These are phyloP conservation scores for Ogataea glucozyma DNA, from an alignment of 805 yeast species.

Conservation along the genomic window DNA sequence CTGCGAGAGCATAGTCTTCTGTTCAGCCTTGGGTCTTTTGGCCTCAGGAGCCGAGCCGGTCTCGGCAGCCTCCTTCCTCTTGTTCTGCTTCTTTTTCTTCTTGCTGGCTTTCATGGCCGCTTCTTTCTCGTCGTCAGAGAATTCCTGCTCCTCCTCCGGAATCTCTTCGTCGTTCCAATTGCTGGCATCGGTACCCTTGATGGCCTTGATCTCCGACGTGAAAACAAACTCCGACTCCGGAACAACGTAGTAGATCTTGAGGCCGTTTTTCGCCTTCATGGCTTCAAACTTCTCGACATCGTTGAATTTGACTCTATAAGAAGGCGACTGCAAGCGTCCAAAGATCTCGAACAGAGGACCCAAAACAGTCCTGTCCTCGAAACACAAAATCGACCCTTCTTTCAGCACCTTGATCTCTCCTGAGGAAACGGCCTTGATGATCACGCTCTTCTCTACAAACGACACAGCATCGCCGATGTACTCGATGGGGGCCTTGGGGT, in stretches of 20 bases:
- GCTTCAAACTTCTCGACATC: constrained; percentile 47
- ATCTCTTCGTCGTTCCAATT: constrained; percentile 93
- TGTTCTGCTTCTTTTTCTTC: constrained; percentile 56
- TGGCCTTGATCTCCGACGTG: constrained; percentile 66
- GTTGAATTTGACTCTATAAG: constrained; percentile 72
- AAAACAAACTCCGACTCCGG: constrained; percentile 76
- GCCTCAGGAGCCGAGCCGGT: constrained; percentile 6
- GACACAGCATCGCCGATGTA: constrained; percentile 68
- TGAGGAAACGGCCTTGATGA: constrained; percentile 70
- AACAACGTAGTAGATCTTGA: constrained; percentile 71
- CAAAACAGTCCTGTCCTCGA: constrained; percentile 65
- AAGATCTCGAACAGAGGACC: constrained; percentile 88
- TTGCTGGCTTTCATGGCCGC: constrained; percentile 62
- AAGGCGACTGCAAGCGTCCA: constrained; percentile 82
- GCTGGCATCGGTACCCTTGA: constrained; percentile 93
- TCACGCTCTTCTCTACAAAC: constrained; percentile 68
- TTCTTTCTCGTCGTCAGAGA: constrained; percentile 92
- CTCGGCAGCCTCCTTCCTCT: constrained; percentile 19
- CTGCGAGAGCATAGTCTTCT: constrained; percentile 1
- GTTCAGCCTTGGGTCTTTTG: constrained; percentile 11
- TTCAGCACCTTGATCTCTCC: constrained; percentile 84
- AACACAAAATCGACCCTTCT: constrained; percentile 78
- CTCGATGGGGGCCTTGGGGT: constrained; percentile 64
- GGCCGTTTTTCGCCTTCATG: constrained; percentile 51
- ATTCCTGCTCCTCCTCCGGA: constrained; percentile 91